Conservation (phyloP, 1,139 yeast species). For the Pichia sp. region DNA sequence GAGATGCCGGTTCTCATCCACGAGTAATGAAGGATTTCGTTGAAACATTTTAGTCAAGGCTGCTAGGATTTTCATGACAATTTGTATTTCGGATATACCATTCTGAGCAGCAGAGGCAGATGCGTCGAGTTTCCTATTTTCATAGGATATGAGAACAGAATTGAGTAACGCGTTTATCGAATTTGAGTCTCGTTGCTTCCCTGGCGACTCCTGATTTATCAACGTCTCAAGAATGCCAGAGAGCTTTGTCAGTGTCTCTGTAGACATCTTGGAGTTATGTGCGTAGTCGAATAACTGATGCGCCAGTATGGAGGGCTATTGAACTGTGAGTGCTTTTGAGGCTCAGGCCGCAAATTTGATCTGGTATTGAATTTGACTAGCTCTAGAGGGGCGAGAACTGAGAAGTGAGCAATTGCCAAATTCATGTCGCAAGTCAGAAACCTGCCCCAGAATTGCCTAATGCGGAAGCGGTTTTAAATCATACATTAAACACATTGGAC, state of each 20-base stretch:
- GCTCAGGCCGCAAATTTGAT: too few relatives aligned
- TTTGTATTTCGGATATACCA: constrained; percentile 12
- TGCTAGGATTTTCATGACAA: constrained; percentile 23
- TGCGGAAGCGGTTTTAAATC: too few relatives aligned
- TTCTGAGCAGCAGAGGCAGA: neutral
- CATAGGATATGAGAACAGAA: constrained; percentile 23
- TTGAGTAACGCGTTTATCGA: constrained; percentile 24
- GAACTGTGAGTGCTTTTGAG: too few relatives aligned
- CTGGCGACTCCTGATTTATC: constrained; percentile 20
- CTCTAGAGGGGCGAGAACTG: too few relatives aligned
- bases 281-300: too few relatives aligned
- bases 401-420: too few relatives aligned
- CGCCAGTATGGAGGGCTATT: too few relatives aligned
- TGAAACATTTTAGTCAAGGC: constrained; percentile 19
- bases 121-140: constrained; percentile 11
- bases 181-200: constrained; percentile 20
- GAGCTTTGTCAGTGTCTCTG: constrained; percentile 14
- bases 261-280: constrained; percentile 9
- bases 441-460: too few relatives aligned
- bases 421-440: too few relatives aligned
- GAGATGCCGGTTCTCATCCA: constrained; percentile 20
- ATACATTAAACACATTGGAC: too few relatives aligned
- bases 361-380: too few relatives aligned
- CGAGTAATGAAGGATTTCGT: constrained; percentile 20
- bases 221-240: constrained; percentile 23